phyloP scores from a whole-genome alignment of 352 stramenopile genomes.

The Globisporangium spiculum region DNA sequence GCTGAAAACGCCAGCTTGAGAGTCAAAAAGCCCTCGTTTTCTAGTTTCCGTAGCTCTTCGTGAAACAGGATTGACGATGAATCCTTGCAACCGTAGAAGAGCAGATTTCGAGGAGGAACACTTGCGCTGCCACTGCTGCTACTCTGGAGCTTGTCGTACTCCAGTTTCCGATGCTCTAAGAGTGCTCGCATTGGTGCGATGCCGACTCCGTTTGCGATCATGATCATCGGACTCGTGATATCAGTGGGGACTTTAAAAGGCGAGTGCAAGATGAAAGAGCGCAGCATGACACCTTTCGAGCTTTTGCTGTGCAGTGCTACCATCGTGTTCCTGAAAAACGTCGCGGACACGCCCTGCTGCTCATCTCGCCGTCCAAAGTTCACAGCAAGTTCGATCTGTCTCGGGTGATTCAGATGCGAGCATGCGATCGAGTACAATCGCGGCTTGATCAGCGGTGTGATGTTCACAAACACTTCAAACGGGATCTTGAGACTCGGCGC shows the following conservation, averaged over 20 bases:
- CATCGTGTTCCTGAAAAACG: constrained; percentile 22
- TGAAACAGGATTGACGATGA: constrained; percentile 32
- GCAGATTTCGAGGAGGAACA: constrained; percentile 21
- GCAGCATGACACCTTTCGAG: constrained; percentile 68
- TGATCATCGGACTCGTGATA: constrained; percentile 76
- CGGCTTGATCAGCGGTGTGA: constrained; percentile 85
- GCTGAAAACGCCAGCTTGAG: constrained; percentile 28
- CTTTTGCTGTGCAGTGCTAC: constrained; percentile 15
- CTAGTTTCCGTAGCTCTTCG: constrained; percentile 30
- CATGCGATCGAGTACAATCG: constrained; percentile 94
- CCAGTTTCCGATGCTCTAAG: constrained; percentile 31
- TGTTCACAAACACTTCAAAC: constrained; percentile 78
- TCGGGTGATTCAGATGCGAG: constrained; percentile 59
- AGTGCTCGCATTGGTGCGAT: constrained; percentile 80
- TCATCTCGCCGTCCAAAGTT: constrained; percentile 69
- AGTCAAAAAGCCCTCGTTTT: constrained; percentile 27
- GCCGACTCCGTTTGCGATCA: constrained; percentile 91
- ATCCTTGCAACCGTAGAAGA: constrained; percentile 32
- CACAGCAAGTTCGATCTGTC: constrained; percentile 87
- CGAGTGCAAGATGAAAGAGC: constrained; percentile 84
- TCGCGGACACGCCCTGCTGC: constrained; percentile 24
- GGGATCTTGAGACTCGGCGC: constrained; percentile 44
- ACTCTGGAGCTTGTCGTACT: background rate
- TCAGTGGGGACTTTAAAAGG: constrained; percentile 88
- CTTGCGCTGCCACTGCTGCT: background rate